phyloP scores from a whole-genome alignment of 176 grass and related monocot species.

The Phoenix dactylifera region DNA sequence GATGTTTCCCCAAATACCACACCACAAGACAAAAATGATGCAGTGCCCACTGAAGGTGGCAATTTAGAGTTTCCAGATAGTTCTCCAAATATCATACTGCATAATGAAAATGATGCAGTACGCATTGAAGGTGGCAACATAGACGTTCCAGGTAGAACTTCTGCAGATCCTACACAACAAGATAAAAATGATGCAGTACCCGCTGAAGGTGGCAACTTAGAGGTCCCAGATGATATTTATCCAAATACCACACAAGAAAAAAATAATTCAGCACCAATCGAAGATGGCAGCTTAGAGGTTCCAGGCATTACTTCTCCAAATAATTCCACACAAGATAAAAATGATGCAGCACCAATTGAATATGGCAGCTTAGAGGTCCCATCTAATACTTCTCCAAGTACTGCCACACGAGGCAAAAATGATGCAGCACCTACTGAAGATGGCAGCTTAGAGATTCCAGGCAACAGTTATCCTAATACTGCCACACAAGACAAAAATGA shows the following conservation, averaged over 20 bases:
- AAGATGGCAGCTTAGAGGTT: background rate
- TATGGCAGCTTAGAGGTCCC: background rate
- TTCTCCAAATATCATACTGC: too few species aligned
- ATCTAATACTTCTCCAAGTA: background rate
- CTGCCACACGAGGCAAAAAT: too few species aligned
- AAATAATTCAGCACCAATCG: background rate
- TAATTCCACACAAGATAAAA: background rate
- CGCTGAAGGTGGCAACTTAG: background rate
- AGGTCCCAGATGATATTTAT: background rate
- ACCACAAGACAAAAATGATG: background rate
- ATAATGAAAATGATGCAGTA: too few species aligned
- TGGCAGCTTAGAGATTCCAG: conserved; percentile 20
- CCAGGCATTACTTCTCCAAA: background rate
- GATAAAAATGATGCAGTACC: background rate
- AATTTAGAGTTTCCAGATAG: background rate
- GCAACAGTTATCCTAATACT: background rate
- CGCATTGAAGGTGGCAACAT: too few species aligned
- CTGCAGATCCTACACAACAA: background rate
- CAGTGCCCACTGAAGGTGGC: background rate
- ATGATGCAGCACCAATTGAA: background rate
- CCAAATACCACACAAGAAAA: conserved; percentile 1
- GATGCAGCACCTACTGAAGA: too few species aligned
- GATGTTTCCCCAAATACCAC: background rate
- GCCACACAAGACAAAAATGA: background rate
- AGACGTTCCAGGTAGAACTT: background rate